Evolutionary conservation across 345 rosid species (phyloP), one percentile per base, ranked within the genome.

Genomic region (Nephelium lappaceum): DNA sequence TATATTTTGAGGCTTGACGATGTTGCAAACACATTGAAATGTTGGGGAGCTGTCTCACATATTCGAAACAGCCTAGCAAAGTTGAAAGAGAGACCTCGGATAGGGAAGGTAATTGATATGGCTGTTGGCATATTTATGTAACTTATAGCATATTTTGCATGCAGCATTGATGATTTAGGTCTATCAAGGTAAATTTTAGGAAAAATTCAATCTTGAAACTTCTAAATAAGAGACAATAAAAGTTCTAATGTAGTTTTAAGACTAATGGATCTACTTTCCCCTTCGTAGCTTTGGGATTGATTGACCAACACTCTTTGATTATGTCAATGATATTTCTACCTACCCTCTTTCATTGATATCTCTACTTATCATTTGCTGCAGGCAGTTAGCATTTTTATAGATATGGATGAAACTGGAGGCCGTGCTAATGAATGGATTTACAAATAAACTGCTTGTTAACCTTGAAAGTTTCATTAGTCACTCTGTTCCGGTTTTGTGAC

Each of bases 331-430:
- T 5, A 53, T 15, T 53, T 53, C 6, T 53, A 16, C 58, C 6
- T n/a, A 53, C 18, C 58, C 21, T 53, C 58, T 16, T 62, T 23
- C 11, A 45, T 65, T 75, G 42, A 36, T 1, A 7, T 11, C 53
- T 70, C 27, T 39, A 8, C 19, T 49, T 69, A 71, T 53, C 23
- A 45, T 74, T 79, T 82, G 38, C 6, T 77, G 80, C 93, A 93
- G 99, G 99, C 99, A n/a, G 99, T 95, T 0, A 92, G 99, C 96
- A 93, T 95, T 74, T 95, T 92, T 72, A 95, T 93, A 71, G 99
- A 95, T 84, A 92, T 93, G 99, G 97, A 95, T 71, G 94, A 90
- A 21, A 83, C 97, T 5, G 96, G 97, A 70, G 99, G 97, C 31
- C 94, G 97, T 23, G 93, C 98, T 75, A 93, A 90, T 66, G 99